Conservation (phyloP, 495 filamentous ascomycete species). For the Neurospora sp. region DNA sequence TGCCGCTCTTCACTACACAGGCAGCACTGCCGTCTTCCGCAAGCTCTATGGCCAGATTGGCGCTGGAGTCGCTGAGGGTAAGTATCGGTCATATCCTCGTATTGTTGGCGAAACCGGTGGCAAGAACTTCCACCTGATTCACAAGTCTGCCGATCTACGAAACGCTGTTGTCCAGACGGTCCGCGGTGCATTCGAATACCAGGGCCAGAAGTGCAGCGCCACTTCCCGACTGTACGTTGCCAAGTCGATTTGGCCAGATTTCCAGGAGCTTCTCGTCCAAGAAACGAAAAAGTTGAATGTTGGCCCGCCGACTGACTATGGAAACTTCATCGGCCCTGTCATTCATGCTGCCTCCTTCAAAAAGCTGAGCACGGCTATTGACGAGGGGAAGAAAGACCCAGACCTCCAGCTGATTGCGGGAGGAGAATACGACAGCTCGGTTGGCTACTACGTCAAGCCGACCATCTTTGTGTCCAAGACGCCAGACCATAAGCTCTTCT, state of each 20-base stretch:
- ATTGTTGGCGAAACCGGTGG: constrained; percentile 82
- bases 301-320: constrained; percentile 58
- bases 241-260: constrained; percentile 56
- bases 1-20: constrained; percentile 71
- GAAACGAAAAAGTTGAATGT: constrained; percentile 58
- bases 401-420: constrained; percentile 55
- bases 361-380: constrained; percentile 57
- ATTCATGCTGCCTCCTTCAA: constrained; percentile 65
- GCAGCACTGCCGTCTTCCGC: constrained; percentile 73
- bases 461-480: constrained; percentile 57
- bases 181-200: constrained; percentile 81
- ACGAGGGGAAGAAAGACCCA: constrained; percentile 54
- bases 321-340: constrained; percentile 68
- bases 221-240: constrained; percentile 70
- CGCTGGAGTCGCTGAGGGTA: constrained; percentile 53
- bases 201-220: constrained; percentile 84
- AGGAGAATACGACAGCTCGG: constrained; percentile 57
- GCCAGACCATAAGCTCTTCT: constrained; percentile 55
- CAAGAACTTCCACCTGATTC: constrained; percentile 87
- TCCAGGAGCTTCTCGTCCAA: constrained; percentile 49
- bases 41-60: constrained; percentile 64
- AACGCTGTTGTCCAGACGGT: constrained; percentile 76
- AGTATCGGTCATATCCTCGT: constrained; percentile 66
- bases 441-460: constrained; percentile 63
- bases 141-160: constrained; percentile 58